Percentiles rank a stretch among this genome's conserved stretches.
phyloP scores from a whole-genome alignment of 2,329 filamentous ascomycete species.

The Trichoderma guizhouense region DNA sequence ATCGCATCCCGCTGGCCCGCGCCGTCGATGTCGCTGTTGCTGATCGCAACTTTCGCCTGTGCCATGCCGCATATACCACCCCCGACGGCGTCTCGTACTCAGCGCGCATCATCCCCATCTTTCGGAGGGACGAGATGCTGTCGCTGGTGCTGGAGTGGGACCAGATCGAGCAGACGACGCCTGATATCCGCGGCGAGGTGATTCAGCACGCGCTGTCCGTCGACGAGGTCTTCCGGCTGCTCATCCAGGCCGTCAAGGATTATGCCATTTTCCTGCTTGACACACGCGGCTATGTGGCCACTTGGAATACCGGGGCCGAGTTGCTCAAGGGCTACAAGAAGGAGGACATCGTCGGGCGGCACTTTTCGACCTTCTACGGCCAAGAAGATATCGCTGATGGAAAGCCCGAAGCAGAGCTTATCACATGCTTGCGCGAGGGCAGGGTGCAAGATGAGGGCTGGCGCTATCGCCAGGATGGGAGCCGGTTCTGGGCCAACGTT shows the following conservation, averaged over 20 bases:
- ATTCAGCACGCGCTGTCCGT: slow-evolving; percentile 35
- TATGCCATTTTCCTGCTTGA: slow-evolving; percentile 63
- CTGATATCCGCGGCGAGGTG: slow-evolving; percentile 21
- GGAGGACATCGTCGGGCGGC: slow-evolving; percentile 54
- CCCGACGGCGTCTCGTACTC: slow-evolving; percentile 25
- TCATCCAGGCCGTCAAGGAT: slow-evolving; percentile 59
- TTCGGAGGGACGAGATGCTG: slow-evolving; percentile 28
- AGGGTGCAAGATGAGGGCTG: slow-evolving; percentile 58
- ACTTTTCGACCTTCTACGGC: slow-evolving; percentile 57
- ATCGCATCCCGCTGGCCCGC: slow-evolving; percentile 26
- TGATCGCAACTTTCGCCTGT: slow-evolving; percentile 26
- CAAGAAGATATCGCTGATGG: slow-evolving; percentile 45
- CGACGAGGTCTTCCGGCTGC: slow-evolving; percentile 56
- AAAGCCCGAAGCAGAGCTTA: slow-evolving; percentile 52
- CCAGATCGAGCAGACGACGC: slow-evolving; percentile 20
- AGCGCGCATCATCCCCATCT: slow-evolving; percentile 33
- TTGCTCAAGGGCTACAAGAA: slow-evolving; percentile 53
- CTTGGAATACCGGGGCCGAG: slow-evolving; percentile 56
- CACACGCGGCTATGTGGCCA: slow-evolving; percentile 50
- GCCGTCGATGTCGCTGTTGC: slow-evolving; percentile 31
- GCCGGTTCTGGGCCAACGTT: slow-evolving; percentile 58
- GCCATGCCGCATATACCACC: slow-evolving; percentile 22
- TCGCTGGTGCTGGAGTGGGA: slow-evolving; percentile 34
- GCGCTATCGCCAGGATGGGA: slow-evolving; percentile 57
- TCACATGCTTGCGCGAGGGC: slow-evolving; percentile 51